Evolutionary conservation across 805 yeast species (phyloP), one percentile per base, ranked within the genome.

Genomic region (Tetrapisispora pingtungensis): DNA sequence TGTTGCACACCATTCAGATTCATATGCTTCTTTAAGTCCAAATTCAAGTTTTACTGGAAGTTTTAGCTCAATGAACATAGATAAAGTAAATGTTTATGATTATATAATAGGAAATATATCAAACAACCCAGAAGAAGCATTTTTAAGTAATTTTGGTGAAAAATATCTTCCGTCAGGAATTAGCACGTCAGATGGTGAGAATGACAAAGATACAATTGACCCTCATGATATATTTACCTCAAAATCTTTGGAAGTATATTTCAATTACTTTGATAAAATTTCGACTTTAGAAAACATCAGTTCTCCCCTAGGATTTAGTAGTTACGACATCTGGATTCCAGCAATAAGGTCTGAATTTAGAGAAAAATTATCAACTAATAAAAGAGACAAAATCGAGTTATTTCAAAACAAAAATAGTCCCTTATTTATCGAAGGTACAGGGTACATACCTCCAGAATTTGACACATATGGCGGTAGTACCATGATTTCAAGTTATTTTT

Each of bases 401-500:
- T 55, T 45, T 33, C 28, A 33, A 7, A 40, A 50, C 5, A 55
- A 54, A 33, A 47, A 50, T 4, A 50, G 55, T 32, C 61, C 61
- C 1, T 43, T 57, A 15, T 58, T 57, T 37, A 47, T 56, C 18
- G 53, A 51, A 22, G 59, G 59, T 14, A 39, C 49, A 12, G 54
- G 52, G 24, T 54, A 55, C 38, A 49, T 58, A 10, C 54, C 58
- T 2, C 44, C 47, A 22, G 47, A 49, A 14, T 49, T 53, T 42
- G 61, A 56, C 39, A 37, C 54, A 7, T 56, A 49, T 44, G 50
- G 48, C 15, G 61, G 62, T 3, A 48, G 56, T 28, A 46, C 56
- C 2, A 43, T 48, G 17, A 48, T 54, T 2, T 57, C 62, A 1
- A 54, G 61, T 1, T 20, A 68, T 1, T 59, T 73, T 41, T 65